These are phyloP conservation scores for Fusarium staphyleae DNA, from an alignment of 2,329 filamentous ascomycete genomes.

Conservation along the genomic window DNA sequence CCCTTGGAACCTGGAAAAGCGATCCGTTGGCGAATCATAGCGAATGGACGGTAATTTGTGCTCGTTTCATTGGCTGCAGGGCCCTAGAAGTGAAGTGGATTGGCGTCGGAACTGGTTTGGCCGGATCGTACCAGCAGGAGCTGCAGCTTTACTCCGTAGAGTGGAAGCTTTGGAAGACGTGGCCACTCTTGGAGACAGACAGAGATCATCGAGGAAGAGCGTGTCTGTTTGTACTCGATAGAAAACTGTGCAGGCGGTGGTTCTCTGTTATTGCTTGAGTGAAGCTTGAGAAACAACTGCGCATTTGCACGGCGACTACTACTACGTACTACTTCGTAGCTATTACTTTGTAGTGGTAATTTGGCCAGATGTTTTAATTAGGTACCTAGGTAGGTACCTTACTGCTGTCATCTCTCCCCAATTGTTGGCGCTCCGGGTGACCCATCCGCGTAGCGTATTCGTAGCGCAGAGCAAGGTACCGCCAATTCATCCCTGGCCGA, in stretches of 20 bases:
- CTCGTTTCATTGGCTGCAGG: slow-evolving; percentile 37
- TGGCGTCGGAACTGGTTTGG: slow-evolving; percentile 37
- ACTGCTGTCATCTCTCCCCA: not conserved
- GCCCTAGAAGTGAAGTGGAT: slow-evolving; percentile 1
- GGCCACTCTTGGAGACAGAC: slow-evolving; percentile 5
- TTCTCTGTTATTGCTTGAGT: no score
- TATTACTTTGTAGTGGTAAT: no score
- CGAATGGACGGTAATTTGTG: slow-evolving; percentile 41
- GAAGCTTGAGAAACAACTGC: not conserved
- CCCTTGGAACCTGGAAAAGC: not conserved
- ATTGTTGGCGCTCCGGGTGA: not conserved
- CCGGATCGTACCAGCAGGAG: slow-evolving; percentile 39
- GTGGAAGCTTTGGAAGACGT: slow-evolving; percentile 13
- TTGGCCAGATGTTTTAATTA: no score
- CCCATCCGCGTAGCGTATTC: slow-evolving; percentile 9
- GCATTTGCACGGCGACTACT: no score
- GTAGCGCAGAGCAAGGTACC: slow-evolving; percentile 9
- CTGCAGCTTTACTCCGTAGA: not conserved
- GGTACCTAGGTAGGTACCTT: no score
- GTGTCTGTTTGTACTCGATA: not conserved
- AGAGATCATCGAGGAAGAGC: not conserved
- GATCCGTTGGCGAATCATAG: slow-evolving; percentile 37
- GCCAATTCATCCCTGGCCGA: slow-evolving; percentile 3
- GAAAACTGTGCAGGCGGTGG: no score
- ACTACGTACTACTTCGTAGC: no score